Percentiles rank a stretch among this genome's conserved stretches.
phyloP scores from a whole-genome alignment of 352 stramenopile genomes.

The Elongisporangium undulatum region DNA sequence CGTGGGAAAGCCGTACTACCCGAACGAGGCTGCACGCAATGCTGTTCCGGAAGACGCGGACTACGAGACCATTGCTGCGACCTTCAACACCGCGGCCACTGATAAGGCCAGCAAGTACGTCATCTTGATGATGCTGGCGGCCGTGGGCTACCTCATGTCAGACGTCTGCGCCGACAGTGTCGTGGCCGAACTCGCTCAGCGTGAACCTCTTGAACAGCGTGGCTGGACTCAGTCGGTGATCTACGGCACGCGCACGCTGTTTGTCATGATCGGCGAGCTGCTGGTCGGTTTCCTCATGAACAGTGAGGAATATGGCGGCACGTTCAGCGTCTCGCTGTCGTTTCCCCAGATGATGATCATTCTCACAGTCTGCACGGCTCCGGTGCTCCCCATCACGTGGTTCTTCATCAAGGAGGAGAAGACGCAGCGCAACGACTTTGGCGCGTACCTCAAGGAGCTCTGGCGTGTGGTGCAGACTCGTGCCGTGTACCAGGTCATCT shows the following conservation, averaged over 20 bases:
- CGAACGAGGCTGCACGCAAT: constrained; percentile 14
- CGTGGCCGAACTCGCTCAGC: constrained; percentile 50
- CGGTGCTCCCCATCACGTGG: constrained; percentile 38
- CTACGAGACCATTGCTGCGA: constrained; percentile 8
- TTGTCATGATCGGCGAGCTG: constrained; percentile 28
- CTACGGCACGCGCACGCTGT: constrained; percentile 39
- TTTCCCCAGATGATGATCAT: constrained; percentile 47
- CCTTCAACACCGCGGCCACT: constrained; percentile 30
- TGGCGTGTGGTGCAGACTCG: constrained; percentile 20
- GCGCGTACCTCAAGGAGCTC: constrained; percentile 28
- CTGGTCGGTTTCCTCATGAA: constrained; percentile 38
- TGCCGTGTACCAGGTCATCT: constrained; percentile 26
- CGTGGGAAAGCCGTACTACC: constrained; percentile 43
- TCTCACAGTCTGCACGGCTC: constrained; percentile 22
- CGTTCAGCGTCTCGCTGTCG: constrained; percentile 30
- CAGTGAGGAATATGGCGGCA: constrained; percentile 34
- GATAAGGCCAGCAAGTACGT: constrained; percentile 36
- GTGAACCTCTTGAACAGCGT: too few species aligned
- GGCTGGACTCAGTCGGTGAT: constrained; percentile 45
- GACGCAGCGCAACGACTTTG: constrained; percentile 17
- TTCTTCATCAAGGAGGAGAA: constrained; percentile 56
- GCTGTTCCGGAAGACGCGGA: constrained; percentile 17
- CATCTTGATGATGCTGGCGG: constrained; percentile 46
- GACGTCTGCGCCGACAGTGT: constrained; percentile 48
- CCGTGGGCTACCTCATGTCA: constrained; percentile 44